A percentile compares a stretch with the other conserved stretches of the same genome.
Evolutionary conservation across 75 land plant species (phyloP).

Genomic region (Selaginella tamariscina): DNA sequence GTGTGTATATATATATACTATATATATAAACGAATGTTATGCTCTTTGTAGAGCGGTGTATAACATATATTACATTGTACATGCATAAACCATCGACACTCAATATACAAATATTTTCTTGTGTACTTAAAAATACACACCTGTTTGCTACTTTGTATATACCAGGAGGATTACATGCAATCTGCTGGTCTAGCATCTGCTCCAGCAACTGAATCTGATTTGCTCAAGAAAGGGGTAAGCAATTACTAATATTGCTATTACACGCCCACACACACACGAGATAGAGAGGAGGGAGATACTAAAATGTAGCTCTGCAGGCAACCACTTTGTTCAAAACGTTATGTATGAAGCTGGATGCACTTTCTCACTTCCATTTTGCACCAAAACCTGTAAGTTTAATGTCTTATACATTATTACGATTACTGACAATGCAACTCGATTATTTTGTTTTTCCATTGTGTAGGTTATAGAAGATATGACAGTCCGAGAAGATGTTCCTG

Average conservation of each 20-base stretch:
- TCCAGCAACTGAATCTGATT: conserved; percentile 47
- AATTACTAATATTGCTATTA: neutral
- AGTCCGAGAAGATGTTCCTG: conserved; percentile 80
- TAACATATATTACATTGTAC: too few species aligned
- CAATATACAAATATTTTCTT: too few species aligned
- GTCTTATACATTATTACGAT: neutral
- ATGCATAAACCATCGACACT: too few species aligned
- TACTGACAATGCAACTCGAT: neutral
- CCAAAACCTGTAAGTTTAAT: conserved; percentile 77
- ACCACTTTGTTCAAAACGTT: conserved; percentile 55
- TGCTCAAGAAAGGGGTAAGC: conserved; percentile 62
- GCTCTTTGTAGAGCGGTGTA: too few species aligned
- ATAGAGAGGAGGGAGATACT: too few species aligned
- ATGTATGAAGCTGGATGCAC: conserved; percentile 78
- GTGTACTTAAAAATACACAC: too few species aligned
- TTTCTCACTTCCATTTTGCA: conserved; percentile 93
- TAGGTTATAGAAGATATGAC: conserved; percentile 97
- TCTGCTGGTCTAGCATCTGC: conserved; percentile 56
- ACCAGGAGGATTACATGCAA: conserved; percentile 85
- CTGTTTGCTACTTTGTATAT: conserved; percentile 12
- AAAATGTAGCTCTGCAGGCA: conserved; percentile 43
- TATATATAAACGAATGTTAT: too few species aligned
- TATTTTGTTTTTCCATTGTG: neutral
- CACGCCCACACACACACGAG: too few species aligned
- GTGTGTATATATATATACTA: too few species aligned